These are phyloP conservation scores for Brassica rapa DNA, from an alignment of 345 rosid genomes.

Conservation along the genomic window DNA sequence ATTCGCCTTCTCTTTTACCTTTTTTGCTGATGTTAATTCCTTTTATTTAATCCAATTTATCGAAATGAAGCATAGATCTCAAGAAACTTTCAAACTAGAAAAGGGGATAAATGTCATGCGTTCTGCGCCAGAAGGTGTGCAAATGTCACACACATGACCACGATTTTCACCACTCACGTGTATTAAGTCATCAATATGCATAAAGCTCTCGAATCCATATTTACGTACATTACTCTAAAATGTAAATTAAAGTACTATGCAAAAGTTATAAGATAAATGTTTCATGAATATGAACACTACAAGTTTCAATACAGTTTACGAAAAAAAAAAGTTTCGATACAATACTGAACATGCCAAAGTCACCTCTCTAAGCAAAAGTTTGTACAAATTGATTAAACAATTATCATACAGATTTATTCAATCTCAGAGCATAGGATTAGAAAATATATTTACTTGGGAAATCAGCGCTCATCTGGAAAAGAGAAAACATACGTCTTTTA, in stretches of 20 bases:
- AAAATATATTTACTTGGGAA: conserved; percentile 22
- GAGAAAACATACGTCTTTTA: conserved; percentile 28
- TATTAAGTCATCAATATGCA: conserved; percentile 32
- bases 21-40: conserved; percentile 3
- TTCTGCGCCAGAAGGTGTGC: conserved; percentile 14
- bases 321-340: background rate
- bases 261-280: conserved; percentile 13
- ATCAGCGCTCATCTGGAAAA: background rate
- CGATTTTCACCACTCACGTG: conserved; percentile 30
- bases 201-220: conserved; percentile 24
- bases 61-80: conserved; percentile 10
- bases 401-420: background rate
- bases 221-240: background rate
- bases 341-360: background rate
- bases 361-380: background rate
- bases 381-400: background rate
- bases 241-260: background rate
- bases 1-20: background rate
- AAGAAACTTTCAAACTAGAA: background rate
- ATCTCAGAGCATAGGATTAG: conserved; percentile 3
- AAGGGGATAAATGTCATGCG: conserved; percentile 19
- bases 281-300: conserved; percentile 12
- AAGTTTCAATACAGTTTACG: conserved; percentile 4
- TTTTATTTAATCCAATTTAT: background rate
- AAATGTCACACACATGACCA: conserved; percentile 25